Base-by-base conservation (phyloP, 257 asterid species). In the Penstemon davidsonii region DNA sequence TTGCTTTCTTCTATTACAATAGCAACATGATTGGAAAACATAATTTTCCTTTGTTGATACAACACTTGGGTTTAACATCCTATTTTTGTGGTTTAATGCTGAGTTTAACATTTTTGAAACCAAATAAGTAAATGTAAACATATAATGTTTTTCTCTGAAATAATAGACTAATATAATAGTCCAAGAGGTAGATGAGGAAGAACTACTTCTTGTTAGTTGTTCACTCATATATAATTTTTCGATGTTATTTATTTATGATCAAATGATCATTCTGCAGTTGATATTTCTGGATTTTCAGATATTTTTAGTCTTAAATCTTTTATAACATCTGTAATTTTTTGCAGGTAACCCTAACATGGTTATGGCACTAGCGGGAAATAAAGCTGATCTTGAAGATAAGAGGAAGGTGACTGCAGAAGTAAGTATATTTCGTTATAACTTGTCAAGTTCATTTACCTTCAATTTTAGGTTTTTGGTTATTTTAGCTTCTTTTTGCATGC, bases 281-380 rank as follows among this genome's bases (percentile, higher is more conserved):
- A 46, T 37, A 33, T 37, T 56, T 36, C 6, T 56, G 62, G 15
- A 36, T 56, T 56, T 33, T 7, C 19, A 8, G 33, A 2, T 45
- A 56, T 33, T 25, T 25, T 25, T 25, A 25, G 33, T 25, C 33
- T 8, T 0, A 36, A 36, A 11, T 33, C 5, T 33, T 25, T 12
- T 33, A 7, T 75, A 13, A 60, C 36, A 50, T 43, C 59, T 18
- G 13, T 36, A 59, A 2, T 18, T 72, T 58, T 66, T 76, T 72
- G 61, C 72, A 90, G 98, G 97, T 73, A 92, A 86, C 78, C 87
- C 97, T 5, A 90, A 88, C 80, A 83, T 90, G 92, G 88, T 92
- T 68, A 73, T 88, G 92, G 96, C 98, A 71, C 89, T 92, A 74
- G 94, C 98, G 41, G 96, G 98, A 61, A 88, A 92, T 74, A 92